Evolutionary conservation across 495 filamentous ascomycete genomes (phyloP).

Genomic region (Penicillium atrosanguineum): DNA sequence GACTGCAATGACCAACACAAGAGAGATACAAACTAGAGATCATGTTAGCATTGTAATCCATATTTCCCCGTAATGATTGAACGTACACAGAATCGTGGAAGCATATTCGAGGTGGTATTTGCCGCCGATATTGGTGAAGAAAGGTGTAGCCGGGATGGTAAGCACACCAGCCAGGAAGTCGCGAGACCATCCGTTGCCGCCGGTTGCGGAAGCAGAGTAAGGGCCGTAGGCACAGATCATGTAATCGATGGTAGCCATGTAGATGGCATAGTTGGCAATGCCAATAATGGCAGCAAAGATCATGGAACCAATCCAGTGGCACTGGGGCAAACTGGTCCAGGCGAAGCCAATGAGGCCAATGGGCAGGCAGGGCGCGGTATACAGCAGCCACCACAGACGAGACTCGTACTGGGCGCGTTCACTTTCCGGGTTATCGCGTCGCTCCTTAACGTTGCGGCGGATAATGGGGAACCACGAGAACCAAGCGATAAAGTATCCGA

Average conservation of each 20-base stretch:
- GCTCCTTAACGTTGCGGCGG: slow-evolving; percentile 47
- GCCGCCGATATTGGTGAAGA: slow-evolving; percentile 60
- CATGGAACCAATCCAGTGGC: slow-evolving; percentile 66
- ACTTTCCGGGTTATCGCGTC: slow-evolving; percentile 47
- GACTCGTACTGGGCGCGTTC: slow-evolving; percentile 60
- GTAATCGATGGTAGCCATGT: slow-evolving; percentile 77
- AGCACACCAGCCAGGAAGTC: slow-evolving; percentile 82
- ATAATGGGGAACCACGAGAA: slow-evolving; percentile 53
- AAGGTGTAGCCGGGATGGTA: slow-evolving; percentile 71
- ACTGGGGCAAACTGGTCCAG: slow-evolving; percentile 56
- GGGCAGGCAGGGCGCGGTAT: slow-evolving; percentile 53
- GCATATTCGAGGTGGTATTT: slow-evolving; percentile 62
- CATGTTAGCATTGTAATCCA: neutral
- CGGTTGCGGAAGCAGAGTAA: slow-evolving; percentile 70
- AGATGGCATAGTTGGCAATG: slow-evolving; percentile 68
- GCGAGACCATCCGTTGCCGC: slow-evolving; percentile 70
- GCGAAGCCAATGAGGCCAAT: slow-evolving; percentile 64
- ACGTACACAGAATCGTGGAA: slow-evolving; percentile 65
- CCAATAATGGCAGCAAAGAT: slow-evolving; percentile 62
- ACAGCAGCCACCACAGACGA: slow-evolving; percentile 59
- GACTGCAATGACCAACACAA: slow-evolving; percentile 67
- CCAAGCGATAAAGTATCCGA: slow-evolving; percentile 62
- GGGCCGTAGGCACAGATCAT: slow-evolving; percentile 70
- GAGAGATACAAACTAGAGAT: slow-evolving; percentile 56
- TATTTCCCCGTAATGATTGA: neutral